Percentiles rank a stretch among this genome's conserved stretches.
Conservation (phyloP, 345 rosid species). For the Garcia nutans region DNA sequence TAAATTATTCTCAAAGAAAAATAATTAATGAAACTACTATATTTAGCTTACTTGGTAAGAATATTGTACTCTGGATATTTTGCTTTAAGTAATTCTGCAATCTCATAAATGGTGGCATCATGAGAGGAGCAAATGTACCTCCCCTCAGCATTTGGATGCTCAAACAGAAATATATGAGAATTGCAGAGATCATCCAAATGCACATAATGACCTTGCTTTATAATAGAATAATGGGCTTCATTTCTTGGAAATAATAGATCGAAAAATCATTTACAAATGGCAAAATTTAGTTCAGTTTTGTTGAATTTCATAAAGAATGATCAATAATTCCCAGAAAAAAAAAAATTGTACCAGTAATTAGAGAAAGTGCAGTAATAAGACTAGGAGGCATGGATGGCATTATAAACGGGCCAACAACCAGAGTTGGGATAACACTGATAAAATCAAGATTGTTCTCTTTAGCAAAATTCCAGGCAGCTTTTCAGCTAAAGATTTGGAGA, state of each 20-base stretch:
- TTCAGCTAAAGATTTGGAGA: conserved; percentile 81
- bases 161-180: conserved; percentile 69
- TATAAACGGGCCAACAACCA: conserved; percentile 84
- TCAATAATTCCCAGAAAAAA: too few relatives aligned
- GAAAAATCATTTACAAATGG: too few relatives aligned
- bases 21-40: too few relatives aligned
- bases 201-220: conserved; percentile 78
- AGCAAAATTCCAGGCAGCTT: conserved; percentile 84
- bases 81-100: conserved; percentile 47
- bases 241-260: conserved; percentile 44
- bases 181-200: conserved; percentile 90
- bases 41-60: conserved; percentile 48
- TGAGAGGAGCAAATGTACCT: conserved; percentile 79
- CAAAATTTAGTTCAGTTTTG: too few relatives aligned
- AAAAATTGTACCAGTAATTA: conserved; percentile 47
- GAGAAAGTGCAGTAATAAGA: conserved; percentile 77
- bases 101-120: conserved; percentile 52
- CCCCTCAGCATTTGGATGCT: conserved; percentile 68
- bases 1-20: too few relatives aligned
- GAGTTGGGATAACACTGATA: conserved; percentile 68
- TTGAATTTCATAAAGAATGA: too few relatives aligned
- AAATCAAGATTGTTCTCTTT: conserved; percentile 67
- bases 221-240: conserved; percentile 70
- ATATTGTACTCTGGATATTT: conserved; percentile 66
- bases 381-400: conserved; percentile 90